Base-by-base conservation (phyloP, 371 early-diverging fungal genomes). In the Mucor mucedo region DNA sequence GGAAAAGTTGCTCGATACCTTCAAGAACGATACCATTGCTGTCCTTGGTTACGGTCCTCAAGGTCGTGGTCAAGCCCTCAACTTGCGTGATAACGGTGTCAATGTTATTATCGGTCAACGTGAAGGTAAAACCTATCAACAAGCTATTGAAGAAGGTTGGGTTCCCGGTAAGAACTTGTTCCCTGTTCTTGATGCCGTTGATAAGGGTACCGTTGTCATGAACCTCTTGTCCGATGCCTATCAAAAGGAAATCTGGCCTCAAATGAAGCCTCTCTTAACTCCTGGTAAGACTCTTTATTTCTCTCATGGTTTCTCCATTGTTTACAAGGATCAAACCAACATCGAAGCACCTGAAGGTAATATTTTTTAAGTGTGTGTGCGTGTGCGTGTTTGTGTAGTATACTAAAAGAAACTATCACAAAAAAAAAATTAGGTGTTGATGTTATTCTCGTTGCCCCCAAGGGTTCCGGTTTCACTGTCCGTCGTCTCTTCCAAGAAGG, bases 221-320 rank as follows among this genome's bases (percentile, higher is more conserved):
- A 93, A 96, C 91, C 83, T 98, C 65, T 88, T 98, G 35, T 96
- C 96, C 9, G 98, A 98, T 82, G 98, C 98, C 52, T 95, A 91
- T 56, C 98, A 98, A 79, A 94, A 87, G 81, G 91, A 91, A 60
- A 86, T 90, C 70, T 98, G 98, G 98, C 86, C 91, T 71, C 75
- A 88, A 66, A 85, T 98, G 84, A 89, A 91, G 84, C 91, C 92
- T 57, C 87, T 89, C 74, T 73, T 98, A 62, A 96, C 95, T 70
- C 93, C 93, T 69, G 98, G 96, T 75, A 98, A 98, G 90, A 97
- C 97, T 32, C 91, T 98, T 58, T 96, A 95, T 87, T 98, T 98
- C 83, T 93, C 94, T 60, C 97, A 98, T 85, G 98, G 98, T 66
- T 98, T 98, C 84, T 91, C 93, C 65, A 89, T 98, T 60, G 93